phyloP scores from a whole-genome alignment of 208 protist species.

The Trypanosoma theileri region DNA sequence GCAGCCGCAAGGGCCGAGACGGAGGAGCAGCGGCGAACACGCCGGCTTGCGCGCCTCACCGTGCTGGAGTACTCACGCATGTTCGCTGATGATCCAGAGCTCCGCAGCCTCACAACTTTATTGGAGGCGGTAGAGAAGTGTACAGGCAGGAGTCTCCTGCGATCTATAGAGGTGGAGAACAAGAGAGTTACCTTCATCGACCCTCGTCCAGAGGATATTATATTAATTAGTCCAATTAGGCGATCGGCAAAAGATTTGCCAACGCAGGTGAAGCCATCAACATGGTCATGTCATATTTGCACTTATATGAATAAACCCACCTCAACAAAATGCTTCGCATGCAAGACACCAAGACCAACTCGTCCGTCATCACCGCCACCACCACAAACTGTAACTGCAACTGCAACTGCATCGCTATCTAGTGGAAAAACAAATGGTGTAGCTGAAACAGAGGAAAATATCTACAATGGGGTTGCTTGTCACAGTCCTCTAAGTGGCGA shows the following conservation, averaged over 20 bases:
- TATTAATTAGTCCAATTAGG: conserved; percentile 67
- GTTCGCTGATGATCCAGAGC: conserved; percentile 70
- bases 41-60: conserved; percentile 67
- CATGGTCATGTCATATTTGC: conserved; percentile 75
- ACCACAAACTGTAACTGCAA: not conserved
- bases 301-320: conserved; percentile 65
- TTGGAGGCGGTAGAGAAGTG: conserved; percentile 56
- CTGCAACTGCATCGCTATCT: too few relatives aligned
- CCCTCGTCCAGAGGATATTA: conserved; percentile 51
- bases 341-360: conserved; percentile 37
- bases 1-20: conserved; percentile 52
- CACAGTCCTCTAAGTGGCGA: not conserved
- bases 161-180: conserved; percentile 76
- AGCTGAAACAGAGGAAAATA: not conserved
- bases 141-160: conserved; percentile 70
- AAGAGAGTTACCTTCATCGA: conserved; percentile 62
- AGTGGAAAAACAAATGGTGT: too few relatives aligned
- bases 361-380: conserved; percentile 1
- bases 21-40: conserved; percentile 48
- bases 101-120: conserved; percentile 55
- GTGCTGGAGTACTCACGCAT: conserved; percentile 87
- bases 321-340: conserved; percentile 53
- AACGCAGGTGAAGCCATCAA: conserved; percentile 32
- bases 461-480: not conserved
- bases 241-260: conserved; percentile 4